Evolutionary conservation across 164 flowering plant species (phyloP).

Genomic region (Aristolochia contorta): DNA sequence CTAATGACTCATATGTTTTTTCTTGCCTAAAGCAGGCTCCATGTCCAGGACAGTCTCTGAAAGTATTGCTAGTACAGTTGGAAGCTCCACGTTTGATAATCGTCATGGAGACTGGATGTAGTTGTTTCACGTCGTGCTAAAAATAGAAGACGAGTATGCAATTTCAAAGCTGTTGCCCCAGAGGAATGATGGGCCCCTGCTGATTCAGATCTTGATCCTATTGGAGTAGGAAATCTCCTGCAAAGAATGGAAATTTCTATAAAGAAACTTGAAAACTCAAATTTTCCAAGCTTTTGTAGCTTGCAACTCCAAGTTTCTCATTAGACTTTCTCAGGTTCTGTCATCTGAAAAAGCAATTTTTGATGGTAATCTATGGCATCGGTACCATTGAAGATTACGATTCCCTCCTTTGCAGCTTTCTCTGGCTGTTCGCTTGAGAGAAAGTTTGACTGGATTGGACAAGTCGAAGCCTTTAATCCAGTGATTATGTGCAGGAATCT

Average conservation of each 20-base stretch:
- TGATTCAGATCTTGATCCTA: constrained; percentile 32
- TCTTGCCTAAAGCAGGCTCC: too few relatives aligned
- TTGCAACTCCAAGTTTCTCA: constrained; percentile 22
- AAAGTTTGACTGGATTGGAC: constrained; percentile 57
- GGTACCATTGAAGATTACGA: constrained; percentile 78
- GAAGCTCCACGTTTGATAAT: background rate
- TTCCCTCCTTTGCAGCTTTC: constrained; percentile 65
- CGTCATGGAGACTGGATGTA: constrained; percentile 40
- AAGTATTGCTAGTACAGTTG: background rate
- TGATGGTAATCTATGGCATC: constrained; percentile 85
- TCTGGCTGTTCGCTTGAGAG: constrained; percentile 63
- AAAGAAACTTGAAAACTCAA: constrained; percentile 42
- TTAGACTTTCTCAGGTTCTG: constrained; percentile 26
- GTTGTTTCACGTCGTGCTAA: constrained; percentile 60
- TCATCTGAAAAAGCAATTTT: constrained; percentile 43
- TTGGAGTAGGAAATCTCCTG: constrained; percentile 36
- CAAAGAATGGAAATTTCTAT: constrained; percentile 46
- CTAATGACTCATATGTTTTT: too few relatives aligned
- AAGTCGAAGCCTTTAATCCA: constrained; percentile 76
- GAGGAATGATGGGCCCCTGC: constrained; percentile 45
- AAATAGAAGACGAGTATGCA: constrained; percentile 12
- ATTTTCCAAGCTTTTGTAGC: constrained; percentile 34
- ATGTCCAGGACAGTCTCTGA: background rate
- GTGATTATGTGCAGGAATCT: constrained; percentile 52
- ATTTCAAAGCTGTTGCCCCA: constrained; percentile 11